Conservation (phyloP, 2,329 filamentous ascomycete species). For the Aaosphaeria arxii region DNA sequence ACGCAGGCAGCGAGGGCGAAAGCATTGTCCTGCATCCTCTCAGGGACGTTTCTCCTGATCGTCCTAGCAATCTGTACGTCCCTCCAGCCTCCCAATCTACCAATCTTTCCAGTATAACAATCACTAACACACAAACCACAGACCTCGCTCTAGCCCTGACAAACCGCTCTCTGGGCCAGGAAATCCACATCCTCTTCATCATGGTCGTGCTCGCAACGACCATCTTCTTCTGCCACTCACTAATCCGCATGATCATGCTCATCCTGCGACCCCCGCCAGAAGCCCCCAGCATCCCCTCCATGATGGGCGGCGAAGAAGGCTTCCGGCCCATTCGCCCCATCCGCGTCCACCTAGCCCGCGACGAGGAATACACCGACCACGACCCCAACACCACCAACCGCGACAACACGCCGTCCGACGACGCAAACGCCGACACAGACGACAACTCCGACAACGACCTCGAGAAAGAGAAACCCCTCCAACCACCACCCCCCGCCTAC, state of each 20-base stretch:
- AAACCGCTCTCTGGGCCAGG: constrained; percentile 60
- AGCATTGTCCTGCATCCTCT: constrained; percentile 54
- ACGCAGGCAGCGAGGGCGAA: constrained; percentile 30
- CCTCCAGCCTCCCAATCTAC: background rate
- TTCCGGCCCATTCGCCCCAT: constrained; percentile 74
- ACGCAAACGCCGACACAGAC: constrained; percentile 28
- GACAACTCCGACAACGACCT: constrained; percentile 6
- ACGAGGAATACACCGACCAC: constrained; percentile 62
- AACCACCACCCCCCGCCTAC: constrained; percentile 70
- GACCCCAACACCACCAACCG: constrained; percentile 53
- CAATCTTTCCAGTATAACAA: constrained; percentile 1
- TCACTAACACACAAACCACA: constrained; percentile 34
- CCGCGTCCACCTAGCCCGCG: constrained; percentile 68
- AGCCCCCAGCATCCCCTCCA: constrained; percentile 40
- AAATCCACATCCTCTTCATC: constrained; percentile 78
- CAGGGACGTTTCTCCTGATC: constrained; percentile 59
- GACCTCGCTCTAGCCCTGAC: constrained; percentile 72
- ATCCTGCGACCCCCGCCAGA: constrained; percentile 47
- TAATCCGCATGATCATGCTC: constrained; percentile 71
- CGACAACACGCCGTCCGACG: constrained; percentile 50
- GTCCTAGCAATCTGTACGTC: constrained; percentile 66
- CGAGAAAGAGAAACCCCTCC: constrained; percentile 16
- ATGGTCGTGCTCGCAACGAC: constrained; percentile 71
- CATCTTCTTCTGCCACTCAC: constrained; percentile 76
- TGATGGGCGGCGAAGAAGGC: constrained; percentile 57